phyloP scores from a whole-genome alignment of 768 basidiomycete species.

The Macrolepiota fuliginosa region DNA sequence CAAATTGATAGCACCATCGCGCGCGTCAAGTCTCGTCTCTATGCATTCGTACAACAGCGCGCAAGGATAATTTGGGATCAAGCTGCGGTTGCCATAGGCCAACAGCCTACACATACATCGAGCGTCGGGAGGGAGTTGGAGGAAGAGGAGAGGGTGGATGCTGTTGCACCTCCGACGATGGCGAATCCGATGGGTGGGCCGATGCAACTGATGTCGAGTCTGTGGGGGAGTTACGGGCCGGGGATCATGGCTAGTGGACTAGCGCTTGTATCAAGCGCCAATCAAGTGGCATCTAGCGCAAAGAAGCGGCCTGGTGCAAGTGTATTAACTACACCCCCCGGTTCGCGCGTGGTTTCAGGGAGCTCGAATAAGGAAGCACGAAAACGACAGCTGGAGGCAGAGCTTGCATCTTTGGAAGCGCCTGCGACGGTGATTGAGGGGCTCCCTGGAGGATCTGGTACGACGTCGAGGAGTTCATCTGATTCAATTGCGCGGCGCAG shows the following conservation, averaged over 20 bases:
- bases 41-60: slow-evolving; percentile 63
- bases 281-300: background rate
- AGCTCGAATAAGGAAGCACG: slow-evolving; percentile 38
- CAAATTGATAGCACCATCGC: slow-evolving; percentile 84
- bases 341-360: slow-evolving; percentile 16
- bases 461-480: slow-evolving; percentile 36
- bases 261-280: slow-evolving; percentile 39
- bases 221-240: slow-evolving; percentile 84
- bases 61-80: slow-evolving; percentile 66
- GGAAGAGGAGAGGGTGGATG: slow-evolving; percentile 5
- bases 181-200: slow-evolving; percentile 61
- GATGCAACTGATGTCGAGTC: slow-evolving; percentile 56
- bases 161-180: slow-evolving; percentile 38
- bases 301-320: slow-evolving; percentile 16
- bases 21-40: slow-evolving; percentile 54
- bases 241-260: slow-evolving; percentile 66
- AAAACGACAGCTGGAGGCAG: slow-evolving; percentile 51
- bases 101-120: slow-evolving; percentile 26
- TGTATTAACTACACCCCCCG: slow-evolving; percentile 23
- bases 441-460: background rate
- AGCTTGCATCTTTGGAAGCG: slow-evolving; percentile 18
- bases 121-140: background rate
- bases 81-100: slow-evolving; percentile 46
- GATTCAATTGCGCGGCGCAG: slow-evolving; percentile 31
- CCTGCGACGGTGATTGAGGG: background rate